phyloP scores from a whole-genome alignment of 805 yeast species.

The Kodamaea fukazawae region DNA sequence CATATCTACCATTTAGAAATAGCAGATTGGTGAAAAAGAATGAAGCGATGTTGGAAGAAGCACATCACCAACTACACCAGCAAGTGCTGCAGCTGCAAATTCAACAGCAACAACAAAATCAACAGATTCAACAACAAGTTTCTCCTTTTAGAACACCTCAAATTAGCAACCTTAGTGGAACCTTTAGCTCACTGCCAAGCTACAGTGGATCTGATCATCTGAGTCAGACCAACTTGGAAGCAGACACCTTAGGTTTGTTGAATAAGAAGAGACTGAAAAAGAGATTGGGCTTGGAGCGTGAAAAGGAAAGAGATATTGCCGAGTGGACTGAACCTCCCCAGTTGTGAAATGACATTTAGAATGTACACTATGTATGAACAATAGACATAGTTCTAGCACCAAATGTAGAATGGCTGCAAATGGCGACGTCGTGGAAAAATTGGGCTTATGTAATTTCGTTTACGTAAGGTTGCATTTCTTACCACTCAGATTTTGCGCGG shows the following conservation, averaged over 20 bases:
- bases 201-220: slow-evolving; percentile 4
- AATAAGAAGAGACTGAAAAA: slow-evolving; percentile 2
- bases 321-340: no score
- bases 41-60: slow-evolving; percentile 3
- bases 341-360: no score
- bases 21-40: slow-evolving; percentile 18
- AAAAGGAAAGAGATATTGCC: no score
- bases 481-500: no score
- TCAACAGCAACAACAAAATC: slow-evolving; percentile 2
- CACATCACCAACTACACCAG: background rate
- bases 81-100: background rate
- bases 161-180: slow-evolving; percentile 5
- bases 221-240: slow-evolving; percentile 7
- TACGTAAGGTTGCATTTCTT: no score
- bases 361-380: slow-evolving; percentile 7
- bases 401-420: no score
- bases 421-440: no score
- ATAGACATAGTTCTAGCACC: slow-evolving; percentile 11
- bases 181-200: slow-evolving; percentile 1
- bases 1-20: slow-evolving; percentile 43
- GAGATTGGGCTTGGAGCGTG: no score
- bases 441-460: no score
- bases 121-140: slow-evolving; percentile 4
- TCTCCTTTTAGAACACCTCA: slow-evolving; percentile 17
- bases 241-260: slow-evolving; percentile 4